Base-by-base conservation (phyloP, 2,329 filamentous ascomycete genomes). In the Tolypocladium cylindrosporum region DNA sequence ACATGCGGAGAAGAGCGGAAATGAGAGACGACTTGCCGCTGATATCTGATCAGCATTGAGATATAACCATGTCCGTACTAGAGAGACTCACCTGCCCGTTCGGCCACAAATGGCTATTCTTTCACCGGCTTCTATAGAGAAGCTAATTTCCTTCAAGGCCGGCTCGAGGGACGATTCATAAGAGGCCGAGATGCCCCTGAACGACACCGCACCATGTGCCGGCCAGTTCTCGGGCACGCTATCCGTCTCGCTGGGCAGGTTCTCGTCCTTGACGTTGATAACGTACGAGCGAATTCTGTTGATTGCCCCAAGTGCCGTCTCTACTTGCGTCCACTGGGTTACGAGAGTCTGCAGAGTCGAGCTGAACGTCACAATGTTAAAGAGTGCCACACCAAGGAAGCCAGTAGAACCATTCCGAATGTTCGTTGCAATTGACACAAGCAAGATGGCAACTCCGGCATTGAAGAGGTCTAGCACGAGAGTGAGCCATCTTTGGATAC, bases 401-500 rank as follows among this genome's bases (percentile, higher is more conserved):
- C 36, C 66, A 53, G 66, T 70, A 1, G 51, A 71, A 52, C 50
- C 67, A 48, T 57, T 41, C 11, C 60, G 59, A 10, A 80, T 64
- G 50, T 60, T 55, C 2, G 79, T 74, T 1, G 77, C 74, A 2
- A 80, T 63, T 5, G 58, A 67, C 11, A 82, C 74, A 2, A 82
- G 63, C 2, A 79, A 61, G 0, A 76, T 71, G 1, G 77, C 77
- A 39, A 82, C 69, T 1, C 64, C 74, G 0, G 77, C 74, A 0
- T 79, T 75, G 4, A 67, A 53, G 2, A 82, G 63, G 59, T 81
- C 77, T 11, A 82, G 63, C 1, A 78, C 75, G 2, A 82, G 64
- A 0, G 69, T 75, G 1, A 81, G 67, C 78, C 78, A 82, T 31
- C 75, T 69, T 60, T 81, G 79, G 16, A 81, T 75, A 24, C 74